Evolutionary conservation across 225 moss, liverwort and hornwort genomes (phyloP).

Genomic region (Sphagnum contortum): DNA sequence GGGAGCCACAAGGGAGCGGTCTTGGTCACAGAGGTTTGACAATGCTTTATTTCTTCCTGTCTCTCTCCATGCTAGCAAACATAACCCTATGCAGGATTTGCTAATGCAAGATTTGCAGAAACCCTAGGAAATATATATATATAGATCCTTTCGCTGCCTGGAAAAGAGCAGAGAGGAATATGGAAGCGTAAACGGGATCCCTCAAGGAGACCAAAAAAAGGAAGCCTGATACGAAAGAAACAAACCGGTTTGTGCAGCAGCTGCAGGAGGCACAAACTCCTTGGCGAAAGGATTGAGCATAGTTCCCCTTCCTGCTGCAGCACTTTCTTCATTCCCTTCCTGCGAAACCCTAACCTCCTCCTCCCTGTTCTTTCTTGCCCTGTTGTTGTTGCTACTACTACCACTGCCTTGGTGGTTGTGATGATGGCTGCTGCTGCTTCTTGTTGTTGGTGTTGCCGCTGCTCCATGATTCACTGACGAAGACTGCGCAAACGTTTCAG

Average conservation of each 20-base stretch:
- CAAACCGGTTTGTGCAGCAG: slow-evolving; percentile 26
- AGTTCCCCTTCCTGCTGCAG: slow-evolving; percentile 6
- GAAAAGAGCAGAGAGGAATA: too few species aligned
- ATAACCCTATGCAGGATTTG: too few species aligned
- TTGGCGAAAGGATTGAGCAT: slow-evolving; percentile 83
- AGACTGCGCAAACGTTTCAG: slow-evolving; percentile 57
- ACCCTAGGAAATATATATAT: too few species aligned
- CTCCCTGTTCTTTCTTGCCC: slow-evolving; percentile 17
- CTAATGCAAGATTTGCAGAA: too few species aligned
- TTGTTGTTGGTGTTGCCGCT: slow-evolving; percentile 40
- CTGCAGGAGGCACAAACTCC: slow-evolving; percentile 67
- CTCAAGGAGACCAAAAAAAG: too few species aligned
- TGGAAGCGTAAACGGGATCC: too few species aligned
- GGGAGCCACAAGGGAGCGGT: too few species aligned
- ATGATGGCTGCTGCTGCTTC: too few species aligned
- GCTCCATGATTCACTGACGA: slow-evolving; percentile 74
- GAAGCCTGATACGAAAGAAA: slow-evolving; percentile 11
- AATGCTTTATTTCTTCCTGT: too few species aligned
- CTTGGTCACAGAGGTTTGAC: too few species aligned
- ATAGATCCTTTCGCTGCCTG: too few species aligned
- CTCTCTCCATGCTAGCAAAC: too few species aligned
- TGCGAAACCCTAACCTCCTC: slow-evolving; percentile 22
- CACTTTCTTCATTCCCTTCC: slow-evolving; percentile 2
- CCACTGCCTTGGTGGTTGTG: not conserved
- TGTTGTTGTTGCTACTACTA: slow-evolving; percentile 10